These are phyloP conservation scores for Boletus rubescentipes DNA, from an alignment of 768 basidiomycete genomes.

Conservation along the genomic window DNA sequence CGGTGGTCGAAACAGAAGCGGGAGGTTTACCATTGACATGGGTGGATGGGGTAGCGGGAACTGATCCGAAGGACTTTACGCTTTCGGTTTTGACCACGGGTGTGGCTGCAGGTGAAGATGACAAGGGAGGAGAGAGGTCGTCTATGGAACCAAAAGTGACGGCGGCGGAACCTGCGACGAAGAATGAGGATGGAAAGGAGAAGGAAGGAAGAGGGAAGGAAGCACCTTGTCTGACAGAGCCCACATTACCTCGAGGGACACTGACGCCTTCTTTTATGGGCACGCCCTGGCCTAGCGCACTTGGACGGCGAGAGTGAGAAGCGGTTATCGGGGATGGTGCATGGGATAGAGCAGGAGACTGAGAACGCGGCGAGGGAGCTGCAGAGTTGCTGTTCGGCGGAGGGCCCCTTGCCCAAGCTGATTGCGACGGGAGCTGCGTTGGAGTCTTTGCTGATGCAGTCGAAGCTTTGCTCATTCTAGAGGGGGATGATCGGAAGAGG, in stretches of 20 bases:
- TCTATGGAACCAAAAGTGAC: conserved; percentile 93
- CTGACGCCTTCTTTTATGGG: conserved; percentile 79
- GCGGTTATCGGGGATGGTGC: conserved; percentile 43
- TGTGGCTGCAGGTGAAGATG: conserved; percentile 76
- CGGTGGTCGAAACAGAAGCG: conserved; percentile 42
- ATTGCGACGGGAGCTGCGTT: conserved; percentile 72
- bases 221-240: conserved; percentile 67
- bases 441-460: conserved; percentile 72
- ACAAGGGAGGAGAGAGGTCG: conserved; percentile 71
- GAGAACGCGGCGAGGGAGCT: conserved; percentile 66
- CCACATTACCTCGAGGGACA: conserved; percentile 62
- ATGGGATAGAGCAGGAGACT: conserved; percentile 68
- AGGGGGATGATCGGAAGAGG: conserved; percentile 7
- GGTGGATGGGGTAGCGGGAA: conserved; percentile 50
- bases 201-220: conserved; percentile 9
- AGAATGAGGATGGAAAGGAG: conserved; percentile 5
- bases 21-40: conserved; percentile 65
- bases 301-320: conserved; percentile 78
- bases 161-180: conserved; percentile 52
- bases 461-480: conserved; percentile 93
- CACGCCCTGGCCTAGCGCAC: conserved; percentile 68
- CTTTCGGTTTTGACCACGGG: conserved; percentile 63
- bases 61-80: conserved; percentile 82
- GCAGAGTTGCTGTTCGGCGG: conserved; percentile 55
- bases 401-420: conserved; percentile 91